These are phyloP conservation scores for Pseudogymnoascus sp. DNA, from an alignment of 2,329 filamentous ascomycete species.

Conservation along the genomic window DNA sequence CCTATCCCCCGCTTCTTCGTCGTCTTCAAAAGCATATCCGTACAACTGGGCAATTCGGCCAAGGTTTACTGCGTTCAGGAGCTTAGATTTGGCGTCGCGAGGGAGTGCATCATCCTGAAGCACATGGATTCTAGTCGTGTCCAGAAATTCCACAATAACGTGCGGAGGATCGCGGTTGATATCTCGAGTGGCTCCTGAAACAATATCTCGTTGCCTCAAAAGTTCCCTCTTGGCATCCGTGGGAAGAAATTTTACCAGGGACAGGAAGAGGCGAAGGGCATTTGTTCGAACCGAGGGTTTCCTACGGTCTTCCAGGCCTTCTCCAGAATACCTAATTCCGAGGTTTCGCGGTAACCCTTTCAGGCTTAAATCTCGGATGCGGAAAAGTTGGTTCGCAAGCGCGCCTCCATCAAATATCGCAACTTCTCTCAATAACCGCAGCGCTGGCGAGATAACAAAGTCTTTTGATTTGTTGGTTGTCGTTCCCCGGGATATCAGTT, in stretches of 20 bases:
- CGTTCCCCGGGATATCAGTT: slow-evolving; percentile 70
- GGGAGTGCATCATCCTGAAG: slow-evolving; percentile 68
- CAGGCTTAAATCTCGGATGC: slow-evolving; percentile 69
- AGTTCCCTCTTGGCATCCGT: slow-evolving; percentile 73
- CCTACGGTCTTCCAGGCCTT: slow-evolving; percentile 54
- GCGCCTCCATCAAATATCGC: slow-evolving; percentile 78
- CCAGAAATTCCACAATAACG: slow-evolving; percentile 67
- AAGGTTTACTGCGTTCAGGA: slow-evolving; percentile 68
- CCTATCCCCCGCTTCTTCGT: slow-evolving; percentile 36
- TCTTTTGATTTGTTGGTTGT: slow-evolving; percentile 76
- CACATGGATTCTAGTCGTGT: slow-evolving; percentile 60
- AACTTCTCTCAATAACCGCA: slow-evolving; percentile 81
- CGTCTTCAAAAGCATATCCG: slow-evolving; percentile 44
- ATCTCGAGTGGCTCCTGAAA: slow-evolving; percentile 65
- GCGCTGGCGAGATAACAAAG: slow-evolving; percentile 78
- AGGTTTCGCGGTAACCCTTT: slow-evolving; percentile 76
- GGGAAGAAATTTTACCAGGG: slow-evolving; percentile 70
- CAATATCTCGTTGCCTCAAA: slow-evolving; percentile 63
- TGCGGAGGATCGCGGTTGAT: slow-evolving; percentile 71
- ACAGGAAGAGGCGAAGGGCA: slow-evolving; percentile 72
- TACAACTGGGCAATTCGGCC: slow-evolving; percentile 67
- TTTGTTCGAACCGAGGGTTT: slow-evolving; percentile 77
- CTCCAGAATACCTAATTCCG: slow-evolving; percentile 54
- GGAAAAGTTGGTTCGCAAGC: slow-evolving; percentile 69
- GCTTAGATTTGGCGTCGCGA: slow-evolving; percentile 63